A percentile compares a stretch with the other conserved stretches of the same genome.
phyloP scores from a whole-genome alignment of 257 asterid genomes.

The Solanum etuberosum region DNA sequence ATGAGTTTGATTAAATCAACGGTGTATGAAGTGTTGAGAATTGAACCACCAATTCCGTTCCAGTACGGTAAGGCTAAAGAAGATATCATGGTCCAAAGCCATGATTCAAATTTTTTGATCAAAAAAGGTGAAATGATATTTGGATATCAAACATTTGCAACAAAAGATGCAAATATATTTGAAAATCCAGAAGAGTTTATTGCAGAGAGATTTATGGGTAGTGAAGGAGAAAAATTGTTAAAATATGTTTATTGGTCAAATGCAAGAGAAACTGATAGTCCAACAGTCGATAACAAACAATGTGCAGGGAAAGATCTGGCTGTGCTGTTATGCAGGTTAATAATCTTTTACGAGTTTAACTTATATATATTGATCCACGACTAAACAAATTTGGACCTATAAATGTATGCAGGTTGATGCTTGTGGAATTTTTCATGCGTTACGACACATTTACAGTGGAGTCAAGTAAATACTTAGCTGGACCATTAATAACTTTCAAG shows the following conservation, averaged over 20 bases:
- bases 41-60: conserved; percentile 64
- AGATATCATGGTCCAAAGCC: conserved; percentile 42
- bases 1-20: conserved; percentile 52
- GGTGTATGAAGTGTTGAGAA: conserved; percentile 53
- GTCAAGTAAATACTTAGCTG: conserved; percentile 17
- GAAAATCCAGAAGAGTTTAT: conserved; percentile 28
- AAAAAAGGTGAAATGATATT: conserved; percentile 72
- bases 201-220: conserved; percentile 49
- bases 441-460: conserved; percentile 46
- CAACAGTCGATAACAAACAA: conserved; percentile 47
- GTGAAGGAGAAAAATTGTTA: conserved; percentile 36
- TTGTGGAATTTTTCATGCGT: conserved; percentile 59
- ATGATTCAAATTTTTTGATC: conserved; percentile 39
- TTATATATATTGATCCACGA: no score
- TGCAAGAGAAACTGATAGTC: conserved; percentile 44
- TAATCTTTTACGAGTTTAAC: background rate
- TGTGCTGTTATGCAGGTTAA: conserved; percentile 36
- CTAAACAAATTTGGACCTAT: background rate
- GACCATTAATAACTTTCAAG: background rate
- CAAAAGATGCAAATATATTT: conserved; percentile 50
- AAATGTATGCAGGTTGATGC: conserved; percentile 28
- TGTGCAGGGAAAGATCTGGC: conserved; percentile 56
- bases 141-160: conserved; percentile 66
- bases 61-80: conserved; percentile 55
- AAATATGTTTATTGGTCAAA: conserved; percentile 70